Percentiles rank a stretch among this genome's conserved stretches.
Evolutionary conservation across 225 moss, liverwort and hornwort genomes (phyloP).

Genomic region (Physcomitrellopsis africana): DNA sequence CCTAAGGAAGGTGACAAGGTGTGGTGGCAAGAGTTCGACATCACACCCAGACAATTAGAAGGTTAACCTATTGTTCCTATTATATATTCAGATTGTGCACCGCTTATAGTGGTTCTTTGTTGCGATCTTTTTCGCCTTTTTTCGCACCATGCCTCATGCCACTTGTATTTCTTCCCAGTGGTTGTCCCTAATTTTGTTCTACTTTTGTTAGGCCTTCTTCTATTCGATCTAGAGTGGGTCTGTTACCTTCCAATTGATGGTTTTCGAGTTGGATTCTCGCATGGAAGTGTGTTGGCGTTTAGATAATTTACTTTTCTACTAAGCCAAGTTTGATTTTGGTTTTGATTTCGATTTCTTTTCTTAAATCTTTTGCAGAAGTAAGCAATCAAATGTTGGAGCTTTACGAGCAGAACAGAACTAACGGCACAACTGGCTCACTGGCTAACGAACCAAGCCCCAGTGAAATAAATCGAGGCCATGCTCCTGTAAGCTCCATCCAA

Average conservation of each 20-base stretch:
- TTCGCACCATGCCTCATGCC: not conserved
- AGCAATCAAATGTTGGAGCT: conserved; percentile 97
- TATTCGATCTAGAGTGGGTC: not conserved
- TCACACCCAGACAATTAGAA: conserved; percentile 64
- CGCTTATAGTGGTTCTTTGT: conserved; percentile 1
- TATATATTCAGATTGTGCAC: not conserved
- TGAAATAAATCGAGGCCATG: conserved; percentile 54
- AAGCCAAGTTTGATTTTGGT: not conserved
- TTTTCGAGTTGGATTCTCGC: not conserved
- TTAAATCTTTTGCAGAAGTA: conserved; percentile 65
- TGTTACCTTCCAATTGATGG: conserved; percentile 10
- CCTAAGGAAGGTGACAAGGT: conserved; percentile 62
- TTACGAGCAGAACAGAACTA: conserved; percentile 87
- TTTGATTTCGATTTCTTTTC: too few relatives aligned
- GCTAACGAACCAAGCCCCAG: conserved; percentile 72
- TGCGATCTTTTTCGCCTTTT: not conserved
- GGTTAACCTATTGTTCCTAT: conserved; percentile 31
- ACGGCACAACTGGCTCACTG: conserved; percentile 56
- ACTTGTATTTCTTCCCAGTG: not conserved
- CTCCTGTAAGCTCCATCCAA: conserved; percentile 45
- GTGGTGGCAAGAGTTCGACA: conserved; percentile 72
- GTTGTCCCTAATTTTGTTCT: not conserved
- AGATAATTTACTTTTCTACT: conserved; percentile 22
- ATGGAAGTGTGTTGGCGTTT: conserved; percentile 17
- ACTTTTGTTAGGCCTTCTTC: not conserved